Conservation (phyloP, 2,329 filamentous ascomycete species). For the Fusarium agapanthi region DNA sequence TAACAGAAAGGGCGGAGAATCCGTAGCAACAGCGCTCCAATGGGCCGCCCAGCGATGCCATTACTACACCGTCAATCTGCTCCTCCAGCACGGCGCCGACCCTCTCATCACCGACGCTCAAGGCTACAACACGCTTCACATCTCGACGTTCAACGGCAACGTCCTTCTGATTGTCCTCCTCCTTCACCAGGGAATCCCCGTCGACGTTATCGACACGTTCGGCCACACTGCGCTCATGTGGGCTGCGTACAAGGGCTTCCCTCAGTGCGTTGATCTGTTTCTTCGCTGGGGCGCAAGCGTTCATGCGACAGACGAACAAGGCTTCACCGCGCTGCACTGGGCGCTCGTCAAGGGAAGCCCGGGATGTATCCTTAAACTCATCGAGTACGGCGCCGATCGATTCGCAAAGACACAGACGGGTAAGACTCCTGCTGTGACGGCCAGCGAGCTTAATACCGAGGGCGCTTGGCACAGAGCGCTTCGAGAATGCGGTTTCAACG, state of each 20-base stretch:
- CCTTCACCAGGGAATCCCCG: constrained; percentile 92
- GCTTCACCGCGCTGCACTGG: constrained; percentile 96
- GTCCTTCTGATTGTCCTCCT: constrained; percentile 88
- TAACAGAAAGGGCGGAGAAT: constrained; percentile 95
- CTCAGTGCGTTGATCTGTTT: constrained; percentile 90
- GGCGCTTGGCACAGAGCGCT: constrained; percentile 85
- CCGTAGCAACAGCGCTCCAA: constrained; percentile 90
- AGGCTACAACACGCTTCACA: constrained; percentile 97
- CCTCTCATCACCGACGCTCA: constrained; percentile 91
- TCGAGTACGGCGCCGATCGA: constrained; percentile 94
- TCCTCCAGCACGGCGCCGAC: constrained; percentile 91
- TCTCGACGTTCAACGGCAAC: constrained; percentile 97
- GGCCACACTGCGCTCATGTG: constrained; percentile 98
- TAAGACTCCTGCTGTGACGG: constrained; percentile 88
- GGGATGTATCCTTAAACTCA: constrained; percentile 88
- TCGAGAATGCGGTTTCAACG: constrained; percentile 83
- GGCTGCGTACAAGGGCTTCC: constrained; percentile 97
- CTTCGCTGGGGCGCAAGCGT: constrained; percentile 95
- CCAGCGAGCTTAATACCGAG: constrained; percentile 87
- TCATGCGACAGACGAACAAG: constrained; percentile 87
- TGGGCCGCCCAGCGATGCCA: constrained; percentile 98
- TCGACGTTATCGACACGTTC: constrained; percentile 88
- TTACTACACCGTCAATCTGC: constrained; percentile 93
- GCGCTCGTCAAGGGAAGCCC: constrained; percentile 92
- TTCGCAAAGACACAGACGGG: constrained; percentile 90